Conservation (phyloP, 2,329 filamentous ascomycete genomes). For the Pseudogymnoascus sp. region DNA sequence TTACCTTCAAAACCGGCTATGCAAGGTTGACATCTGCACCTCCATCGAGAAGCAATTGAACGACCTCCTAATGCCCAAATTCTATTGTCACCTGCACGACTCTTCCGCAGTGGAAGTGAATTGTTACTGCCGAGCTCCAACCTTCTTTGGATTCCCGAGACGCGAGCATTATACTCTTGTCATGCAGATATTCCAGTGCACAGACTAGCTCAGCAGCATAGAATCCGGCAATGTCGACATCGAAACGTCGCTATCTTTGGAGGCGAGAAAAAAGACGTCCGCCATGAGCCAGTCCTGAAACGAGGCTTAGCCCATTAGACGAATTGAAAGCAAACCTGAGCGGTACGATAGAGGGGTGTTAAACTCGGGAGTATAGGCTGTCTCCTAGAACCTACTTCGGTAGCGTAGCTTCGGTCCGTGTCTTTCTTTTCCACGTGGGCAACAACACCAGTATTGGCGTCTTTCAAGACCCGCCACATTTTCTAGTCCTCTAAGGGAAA, state of each 20-base stretch:
- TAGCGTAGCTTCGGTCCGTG: constrained; percentile 86
- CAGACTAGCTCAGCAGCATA: constrained; percentile 91
- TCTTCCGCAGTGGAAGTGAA: background rate
- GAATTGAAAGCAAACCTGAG: constrained; percentile 97
- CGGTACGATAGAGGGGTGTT: constrained; percentile 95
- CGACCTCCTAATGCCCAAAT: background rate
- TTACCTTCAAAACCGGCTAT: background rate
- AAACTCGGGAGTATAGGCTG: constrained; percentile 90
- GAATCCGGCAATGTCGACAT: constrained; percentile 87
- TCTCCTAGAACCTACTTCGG: constrained; percentile 89
- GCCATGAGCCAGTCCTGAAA: constrained; percentile 89
- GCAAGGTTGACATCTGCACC: background rate
- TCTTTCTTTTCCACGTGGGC: constrained; percentile 67
- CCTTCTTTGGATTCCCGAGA: constrained; percentile 37
- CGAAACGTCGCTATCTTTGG: constrained; percentile 88
- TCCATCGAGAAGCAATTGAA: background rate
- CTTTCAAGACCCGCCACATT: constrained; percentile 42
- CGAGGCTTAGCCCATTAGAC: constrained; percentile 90
- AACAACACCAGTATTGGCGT: background rate
- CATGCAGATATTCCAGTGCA: constrained; percentile 85
- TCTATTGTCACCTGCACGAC: background rate
- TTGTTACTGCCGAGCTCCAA: background rate
- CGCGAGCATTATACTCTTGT: constrained; percentile 95
- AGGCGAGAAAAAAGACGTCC: constrained; percentile 93
- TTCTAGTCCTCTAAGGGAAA: constrained; percentile 66